These are phyloP conservation scores for Hygrophoropsis aurantiaca DNA, from an alignment of 768 basidiomycete genomes.

Conservation along the genomic window DNA sequence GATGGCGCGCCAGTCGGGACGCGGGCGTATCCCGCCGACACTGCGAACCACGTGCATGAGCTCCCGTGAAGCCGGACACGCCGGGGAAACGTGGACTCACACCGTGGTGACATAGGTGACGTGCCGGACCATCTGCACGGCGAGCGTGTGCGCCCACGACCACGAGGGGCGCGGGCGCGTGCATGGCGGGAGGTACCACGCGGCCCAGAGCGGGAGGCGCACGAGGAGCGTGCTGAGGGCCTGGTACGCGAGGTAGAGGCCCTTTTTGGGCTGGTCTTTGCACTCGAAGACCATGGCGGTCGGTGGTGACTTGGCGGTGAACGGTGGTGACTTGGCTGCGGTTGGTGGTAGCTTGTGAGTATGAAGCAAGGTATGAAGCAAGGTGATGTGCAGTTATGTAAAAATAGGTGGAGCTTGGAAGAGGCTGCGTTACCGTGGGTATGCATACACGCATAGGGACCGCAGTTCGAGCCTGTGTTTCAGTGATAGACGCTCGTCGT, in stretches of 20 bases:
- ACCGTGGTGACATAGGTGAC: constrained; percentile 17
- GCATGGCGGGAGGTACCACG: constrained; percentile 32
- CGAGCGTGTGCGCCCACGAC: constrained; percentile 40
- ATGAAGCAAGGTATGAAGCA: background rate
- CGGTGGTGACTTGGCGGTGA: background rate
- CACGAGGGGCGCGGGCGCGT: constrained; percentile 48
- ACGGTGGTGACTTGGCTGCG: background rate
- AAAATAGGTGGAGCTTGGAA: background rate
- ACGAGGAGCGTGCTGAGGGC: constrained; percentile 39
- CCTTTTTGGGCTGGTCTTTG: constrained; percentile 46
- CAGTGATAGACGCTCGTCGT: no score
- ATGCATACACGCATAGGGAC: no score
- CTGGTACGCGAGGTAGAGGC: constrained; percentile 45
- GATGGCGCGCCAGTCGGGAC: constrained; percentile 12
- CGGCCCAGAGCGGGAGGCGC: constrained; percentile 48
- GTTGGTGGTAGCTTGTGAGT: background rate
- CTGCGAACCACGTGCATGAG: constrained; percentile 1
- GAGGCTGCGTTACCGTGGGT: no score
- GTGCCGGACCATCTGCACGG: constrained; percentile 35
- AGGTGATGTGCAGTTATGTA: background rate
- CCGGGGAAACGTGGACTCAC: constrained; percentile 11
- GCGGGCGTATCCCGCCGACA: constrained; percentile 5
- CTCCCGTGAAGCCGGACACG: background rate
- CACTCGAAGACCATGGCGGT: constrained; percentile 11
- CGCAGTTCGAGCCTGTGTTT: no score